These are phyloP conservation scores for Suillus sp. DNA, from an alignment of 768 basidiomycete genomes.

Conservation along the genomic window DNA sequence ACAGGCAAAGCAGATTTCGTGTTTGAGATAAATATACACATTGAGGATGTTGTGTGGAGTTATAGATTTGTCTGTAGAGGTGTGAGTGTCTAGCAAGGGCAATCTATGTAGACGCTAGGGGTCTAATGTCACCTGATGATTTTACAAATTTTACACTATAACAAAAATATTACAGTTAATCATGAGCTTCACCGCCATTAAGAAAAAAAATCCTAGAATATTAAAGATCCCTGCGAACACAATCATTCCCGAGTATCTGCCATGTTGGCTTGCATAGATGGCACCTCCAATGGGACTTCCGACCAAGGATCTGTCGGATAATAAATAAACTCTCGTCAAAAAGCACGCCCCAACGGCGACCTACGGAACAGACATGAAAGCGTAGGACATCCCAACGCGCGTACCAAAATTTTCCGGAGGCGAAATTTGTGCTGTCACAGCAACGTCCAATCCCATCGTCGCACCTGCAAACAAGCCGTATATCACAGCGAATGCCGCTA, in stretches of 20 bases:
- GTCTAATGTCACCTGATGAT: neutral
- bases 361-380: conserved; percentile 8
- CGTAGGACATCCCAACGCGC: conserved; percentile 12
- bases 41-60: neutral
- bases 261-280: conserved; percentile 1
- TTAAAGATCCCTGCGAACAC: neutral
- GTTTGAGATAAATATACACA: neutral
- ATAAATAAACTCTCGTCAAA: neutral
- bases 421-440: conserved; percentile 10
- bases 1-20: too few species aligned
- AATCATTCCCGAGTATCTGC: neutral
- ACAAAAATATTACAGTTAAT: neutral
- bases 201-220: neutral
- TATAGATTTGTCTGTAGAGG: too few species aligned
- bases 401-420: conserved; percentile 8
- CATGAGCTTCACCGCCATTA: neutral
- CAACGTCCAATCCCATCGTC: conserved; percentile 3
- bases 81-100: neutral
- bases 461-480: conserved; percentile 1
- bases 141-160: neutral
- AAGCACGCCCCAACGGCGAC: neutral
- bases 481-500: neutral
- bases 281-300: neutral
- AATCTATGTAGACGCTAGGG: neutral
- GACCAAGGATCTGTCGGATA: neutral